Evolutionary conservation across 78 protist species (phyloP).

Genomic region (Dictyostelium brefeldianum): DNA sequence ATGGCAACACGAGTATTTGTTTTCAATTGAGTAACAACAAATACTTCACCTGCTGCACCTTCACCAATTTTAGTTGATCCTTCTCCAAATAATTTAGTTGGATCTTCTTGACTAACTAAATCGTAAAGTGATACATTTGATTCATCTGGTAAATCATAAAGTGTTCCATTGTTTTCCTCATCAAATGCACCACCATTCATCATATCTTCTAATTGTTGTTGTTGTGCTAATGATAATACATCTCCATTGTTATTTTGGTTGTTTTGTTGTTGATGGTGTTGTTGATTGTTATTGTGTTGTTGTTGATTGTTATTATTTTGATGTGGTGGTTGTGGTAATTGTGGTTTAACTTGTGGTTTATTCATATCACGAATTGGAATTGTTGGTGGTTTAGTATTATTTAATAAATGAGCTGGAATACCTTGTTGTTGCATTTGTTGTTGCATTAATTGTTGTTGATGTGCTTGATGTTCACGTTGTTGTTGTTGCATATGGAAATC

Average conservation of each 20-base stretch:
- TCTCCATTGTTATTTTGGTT: neutral
- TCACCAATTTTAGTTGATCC: slow-evolving; percentile 75
- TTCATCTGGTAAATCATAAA: slow-evolving; percentile 61
- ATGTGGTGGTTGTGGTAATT: neutral
- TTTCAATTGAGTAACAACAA: slow-evolving; percentile 66
- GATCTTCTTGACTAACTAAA: slow-evolving; percentile 82
- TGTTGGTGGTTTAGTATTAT: slow-evolving; percentile 34
- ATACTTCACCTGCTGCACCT: slow-evolving; percentile 88
- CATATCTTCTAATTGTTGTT: slow-evolving; percentile 15
- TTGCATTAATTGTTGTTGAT: neutral
- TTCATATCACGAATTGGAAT: slow-evolving; percentile 25
- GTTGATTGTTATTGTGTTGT: neutral
- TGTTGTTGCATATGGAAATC: slow-evolving; percentile 77
- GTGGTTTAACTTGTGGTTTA: neutral
- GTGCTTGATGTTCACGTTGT: neutral
- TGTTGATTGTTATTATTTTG: neutral
- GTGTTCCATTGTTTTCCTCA: neutral
- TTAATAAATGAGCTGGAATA: slow-evolving; percentile 24
- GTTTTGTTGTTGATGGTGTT: neutral
- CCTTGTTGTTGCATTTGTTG: slow-evolving; percentile 13
- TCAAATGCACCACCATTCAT: slow-evolving; percentile 33
- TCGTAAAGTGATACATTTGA: slow-evolving; percentile 72
- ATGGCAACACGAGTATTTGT: slow-evolving; percentile 85
- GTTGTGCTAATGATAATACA: neutral
- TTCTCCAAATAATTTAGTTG: slow-evolving; percentile 70